Conservation (phyloP, 208 protist genomes). For the Leishmania major region DNA sequence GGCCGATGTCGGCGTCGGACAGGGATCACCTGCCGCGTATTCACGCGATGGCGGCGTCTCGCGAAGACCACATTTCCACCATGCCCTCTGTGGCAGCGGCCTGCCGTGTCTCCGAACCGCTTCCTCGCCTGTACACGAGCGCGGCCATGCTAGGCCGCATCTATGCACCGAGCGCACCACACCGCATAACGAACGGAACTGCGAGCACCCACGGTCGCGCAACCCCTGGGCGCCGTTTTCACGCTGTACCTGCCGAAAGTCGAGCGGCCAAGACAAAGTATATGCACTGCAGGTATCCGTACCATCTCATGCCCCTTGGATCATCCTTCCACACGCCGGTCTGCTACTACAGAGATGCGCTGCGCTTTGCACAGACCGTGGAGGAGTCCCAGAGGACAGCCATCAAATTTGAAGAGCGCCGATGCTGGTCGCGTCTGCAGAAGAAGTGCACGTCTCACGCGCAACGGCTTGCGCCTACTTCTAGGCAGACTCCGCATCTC, state of each 20-base stretch:
- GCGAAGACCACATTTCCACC: background rate
- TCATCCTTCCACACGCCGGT: background rate
- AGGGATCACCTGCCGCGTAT: constrained; percentile 7
- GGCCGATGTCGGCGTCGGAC: background rate
- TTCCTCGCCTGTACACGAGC: background rate
- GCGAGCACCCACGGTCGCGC: background rate
- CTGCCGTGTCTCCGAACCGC: background rate
- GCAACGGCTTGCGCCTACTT: too few species aligned
- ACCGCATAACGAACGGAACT: background rate
- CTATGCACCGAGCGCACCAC: background rate
- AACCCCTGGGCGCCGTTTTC: background rate
- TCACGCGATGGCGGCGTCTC: background rate
- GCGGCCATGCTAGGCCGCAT: background rate
- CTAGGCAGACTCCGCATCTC: background rate
- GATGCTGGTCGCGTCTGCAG: background rate
- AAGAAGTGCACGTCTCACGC: background rate
- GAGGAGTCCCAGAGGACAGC: constrained; percentile 42
- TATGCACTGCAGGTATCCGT: background rate
- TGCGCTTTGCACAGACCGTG: constrained; percentile 17
- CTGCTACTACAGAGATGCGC: constrained; percentile 15
- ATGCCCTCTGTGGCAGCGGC: background rate
- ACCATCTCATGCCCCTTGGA: constrained; percentile 21
- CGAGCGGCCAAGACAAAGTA: background rate
- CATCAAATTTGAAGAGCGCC: constrained; percentile 34
- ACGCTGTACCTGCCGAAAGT: background rate